Percentiles rank a stretch among this genome's conserved stretches.
phyloP scores from a whole-genome alignment of 2,329 filamentous ascomycete genomes.

The Coniochaeta sp. region DNA sequence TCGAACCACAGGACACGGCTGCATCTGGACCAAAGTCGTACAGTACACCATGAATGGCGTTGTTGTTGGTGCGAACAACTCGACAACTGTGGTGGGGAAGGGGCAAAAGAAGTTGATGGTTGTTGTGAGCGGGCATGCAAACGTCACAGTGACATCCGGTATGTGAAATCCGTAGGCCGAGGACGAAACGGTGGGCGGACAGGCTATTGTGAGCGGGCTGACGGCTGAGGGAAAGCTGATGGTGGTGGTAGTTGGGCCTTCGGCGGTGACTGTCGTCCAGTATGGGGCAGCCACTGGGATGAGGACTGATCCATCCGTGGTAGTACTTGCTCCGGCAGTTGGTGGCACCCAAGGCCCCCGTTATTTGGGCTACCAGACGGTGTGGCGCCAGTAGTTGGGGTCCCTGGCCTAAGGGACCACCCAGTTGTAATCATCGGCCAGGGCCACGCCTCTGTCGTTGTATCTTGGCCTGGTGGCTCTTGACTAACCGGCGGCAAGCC shows the following conservation, averaged over 20 bases:
- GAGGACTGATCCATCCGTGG: neutral
- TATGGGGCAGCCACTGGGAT: neutral
- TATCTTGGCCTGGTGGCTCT: too few relatives aligned
- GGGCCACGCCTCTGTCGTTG: too few relatives aligned
- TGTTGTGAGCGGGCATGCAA: neutral
- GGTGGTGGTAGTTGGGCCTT: neutral
- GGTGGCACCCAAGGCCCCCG: neutral
- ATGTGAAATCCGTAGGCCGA: neutral
- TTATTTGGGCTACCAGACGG: neutral
- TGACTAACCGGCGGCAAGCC: too few relatives aligned
- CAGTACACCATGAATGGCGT: neutral
- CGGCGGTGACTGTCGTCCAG: neutral
- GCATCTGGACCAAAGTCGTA: neutral
- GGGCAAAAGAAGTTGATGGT: neutral
- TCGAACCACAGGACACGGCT: neutral
- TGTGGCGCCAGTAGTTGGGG: neutral
- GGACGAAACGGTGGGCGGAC: neutral
- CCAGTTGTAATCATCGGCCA: too few relatives aligned
- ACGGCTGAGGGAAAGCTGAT: neutral
- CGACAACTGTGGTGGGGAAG: neutral
- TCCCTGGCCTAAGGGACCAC: too few relatives aligned
- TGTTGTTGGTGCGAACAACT: neutral
- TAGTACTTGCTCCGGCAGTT: too few relatives aligned
- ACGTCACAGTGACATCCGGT: neutral
- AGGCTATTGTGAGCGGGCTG: neutral